Conservation (phyloP, 176 grass and related monocot genomes). For the Aechmea fasciata region DNA sequence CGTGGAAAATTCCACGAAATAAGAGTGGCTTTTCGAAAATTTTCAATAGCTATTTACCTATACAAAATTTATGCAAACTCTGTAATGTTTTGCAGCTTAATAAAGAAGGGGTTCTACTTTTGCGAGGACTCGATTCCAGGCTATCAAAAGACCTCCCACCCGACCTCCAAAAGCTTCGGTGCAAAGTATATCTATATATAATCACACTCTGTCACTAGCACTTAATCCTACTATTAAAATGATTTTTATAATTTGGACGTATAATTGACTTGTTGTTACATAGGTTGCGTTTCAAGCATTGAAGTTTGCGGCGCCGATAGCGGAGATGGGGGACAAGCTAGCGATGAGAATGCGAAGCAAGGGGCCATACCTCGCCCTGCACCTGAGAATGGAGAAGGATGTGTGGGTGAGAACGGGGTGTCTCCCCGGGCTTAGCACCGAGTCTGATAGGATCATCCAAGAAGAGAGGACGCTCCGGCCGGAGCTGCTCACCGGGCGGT, state of each 20-base stretch:
- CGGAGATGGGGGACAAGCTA: constrained; percentile 29
- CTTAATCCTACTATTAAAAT: background rate
- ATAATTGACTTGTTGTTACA: background rate
- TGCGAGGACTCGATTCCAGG: constrained; percentile 42
- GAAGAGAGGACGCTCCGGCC: constrained; percentile 29
- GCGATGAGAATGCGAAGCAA: constrained; percentile 30
- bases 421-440: constrained; percentile 24
- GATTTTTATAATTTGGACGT: background rate
- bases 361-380: constrained; percentile 41
- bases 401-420: constrained; percentile 47
- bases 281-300: constrained; percentile 45
- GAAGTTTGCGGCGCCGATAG: constrained; percentile 25
- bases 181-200: constrained; percentile 33
- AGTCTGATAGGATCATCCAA: constrained; percentile 28
- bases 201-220: background rate
- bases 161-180: constrained; percentile 50
- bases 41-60: background rate
- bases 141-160: constrained; percentile 40
- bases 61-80: background rate
- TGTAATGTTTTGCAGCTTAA: constrained; percentile 25
- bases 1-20: too few relatives aligned
- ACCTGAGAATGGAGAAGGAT: constrained; percentile 45
- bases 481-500: constrained; percentile 43
- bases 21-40: background rate
- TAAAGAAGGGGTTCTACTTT: constrained; percentile 42